Base-by-base conservation (phyloP, 2,329 filamentous ascomycete genomes). In the Phialophora macrospora region DNA sequence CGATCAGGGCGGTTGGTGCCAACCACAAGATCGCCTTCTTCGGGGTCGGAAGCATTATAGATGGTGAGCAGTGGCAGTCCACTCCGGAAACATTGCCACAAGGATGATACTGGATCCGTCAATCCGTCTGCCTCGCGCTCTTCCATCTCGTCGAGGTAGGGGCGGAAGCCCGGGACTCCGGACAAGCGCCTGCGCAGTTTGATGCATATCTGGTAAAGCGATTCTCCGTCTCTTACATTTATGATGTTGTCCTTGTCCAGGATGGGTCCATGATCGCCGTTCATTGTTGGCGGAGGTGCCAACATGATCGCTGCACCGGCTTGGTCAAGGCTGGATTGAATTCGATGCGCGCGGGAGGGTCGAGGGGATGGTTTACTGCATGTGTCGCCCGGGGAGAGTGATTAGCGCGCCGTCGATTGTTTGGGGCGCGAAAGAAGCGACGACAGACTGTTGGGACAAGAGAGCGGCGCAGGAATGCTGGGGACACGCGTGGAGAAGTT, bases 181-280 rank as follows among this genome's bases (percentile, higher is more conserved):
- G 88, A 85, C 67, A 99, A 82, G 69, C 95, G 88, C 79, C 90
- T 88, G 76, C 91, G 92, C 67, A 98, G 83, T 61, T 89, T 88
- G 71, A 96, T 85, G 77, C 95, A 98, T 77, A 96, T 97, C 79
- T 98, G 94, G 79, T 97, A 99, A 26, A 99, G 87, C 11, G 93
- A 97, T 71, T 95, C 93, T 77, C 97, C 93, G 76, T 93, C 95
- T 77, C 92, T 91, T 79, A 94, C 91, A 80, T 99, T 99, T 83
- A 99, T 97, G 77, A 99, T 96, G 78, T 97, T 97, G 77, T 91
- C 86, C 66, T 90, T 92, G 67, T 93, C 90, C 73, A 92, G 81
- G 68, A 93, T 86, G 66, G 86, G 86, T 54, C 87, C 87, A 55
- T 83, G 64, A 34, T 68, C 71, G 59, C 59, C 64, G 26, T 59